Percentiles rank a stretch among this genome's conserved stretches.
Conservation (phyloP, 768 basidiomycete genomes). For the Amanita thiersii region DNA sequence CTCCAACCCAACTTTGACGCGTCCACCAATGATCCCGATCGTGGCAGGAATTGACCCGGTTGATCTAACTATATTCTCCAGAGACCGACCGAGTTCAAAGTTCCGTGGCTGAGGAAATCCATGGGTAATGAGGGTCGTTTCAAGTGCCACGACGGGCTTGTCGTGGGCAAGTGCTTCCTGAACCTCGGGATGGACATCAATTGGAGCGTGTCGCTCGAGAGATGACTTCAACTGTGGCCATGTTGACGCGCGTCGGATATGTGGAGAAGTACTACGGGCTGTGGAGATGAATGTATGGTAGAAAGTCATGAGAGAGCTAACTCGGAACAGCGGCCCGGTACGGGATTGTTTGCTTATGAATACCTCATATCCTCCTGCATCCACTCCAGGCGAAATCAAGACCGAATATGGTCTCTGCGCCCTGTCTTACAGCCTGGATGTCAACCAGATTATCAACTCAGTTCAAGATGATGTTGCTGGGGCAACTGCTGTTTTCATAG, state of each 20-base stretch:
- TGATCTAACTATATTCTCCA: slow-evolving; percentile 68
- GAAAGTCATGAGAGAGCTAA: neutral
- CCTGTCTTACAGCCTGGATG: slow-evolving; percentile 57
- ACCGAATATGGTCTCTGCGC: slow-evolving; percentile 42
- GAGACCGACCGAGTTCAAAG: slow-evolving; percentile 55
- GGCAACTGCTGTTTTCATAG: slow-evolving; percentile 71
- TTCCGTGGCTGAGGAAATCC: slow-evolving; percentile 84
- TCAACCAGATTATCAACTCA: slow-evolving; percentile 46
- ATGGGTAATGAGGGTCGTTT: slow-evolving; percentile 89
- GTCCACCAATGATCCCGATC: slow-evolving; percentile 76
- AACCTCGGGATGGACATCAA: slow-evolving; percentile 81
- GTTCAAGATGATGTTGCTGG: slow-evolving; percentile 62
- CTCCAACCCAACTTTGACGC: slow-evolving; percentile 79
- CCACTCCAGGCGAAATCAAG: slow-evolving; percentile 32
- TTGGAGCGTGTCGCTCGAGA: slow-evolving; percentile 21
- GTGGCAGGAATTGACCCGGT: slow-evolving; percentile 85
- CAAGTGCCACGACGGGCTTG: slow-evolving; percentile 79
- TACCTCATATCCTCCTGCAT: slow-evolving; percentile 25
- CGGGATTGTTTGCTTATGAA: too few relatives aligned
- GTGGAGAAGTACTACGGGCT: neutral
- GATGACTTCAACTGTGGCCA: neutral
- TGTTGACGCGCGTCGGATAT: slow-evolving; percentile 5
- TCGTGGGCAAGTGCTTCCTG: slow-evolving; percentile 62
- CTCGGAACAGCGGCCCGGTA: neutral
- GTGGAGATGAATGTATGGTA: neutral